A percentile compares a stretch with the other conserved stretches of the same genome.
Evolutionary conservation across 108 stramenopile genomes (phyloP).

Genomic region (Cyclotella kingstonii): DNA sequence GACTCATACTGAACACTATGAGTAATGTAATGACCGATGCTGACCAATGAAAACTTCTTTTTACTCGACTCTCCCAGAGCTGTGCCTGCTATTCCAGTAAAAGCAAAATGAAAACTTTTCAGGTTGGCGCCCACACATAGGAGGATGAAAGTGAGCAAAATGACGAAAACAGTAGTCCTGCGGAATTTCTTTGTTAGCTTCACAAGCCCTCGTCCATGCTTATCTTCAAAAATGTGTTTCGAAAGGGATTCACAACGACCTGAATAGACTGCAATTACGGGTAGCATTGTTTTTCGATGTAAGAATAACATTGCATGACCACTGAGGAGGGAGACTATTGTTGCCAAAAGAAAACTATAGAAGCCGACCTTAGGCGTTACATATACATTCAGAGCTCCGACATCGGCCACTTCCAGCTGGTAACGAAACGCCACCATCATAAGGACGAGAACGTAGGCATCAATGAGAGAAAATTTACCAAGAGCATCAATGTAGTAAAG

Average conservation of each 20-base stretch:
- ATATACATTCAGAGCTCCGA: conserved; percentile 59
- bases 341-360: conserved; percentile 85
- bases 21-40: conserved; percentile 70
- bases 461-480: conserved; percentile 90
- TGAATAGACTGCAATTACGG: conserved; percentile 36
- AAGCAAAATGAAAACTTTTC: conserved; percentile 79
- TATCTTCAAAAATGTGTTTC: conserved; percentile 37
- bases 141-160: conserved; percentile 32
- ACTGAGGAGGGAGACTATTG: conserved; percentile 72
- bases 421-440: conserved; percentile 92
- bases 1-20: conserved; percentile 56
- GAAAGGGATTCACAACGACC: conserved; percentile 40
- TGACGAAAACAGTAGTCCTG: conserved; percentile 20
- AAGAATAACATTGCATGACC: conserved; percentile 78
- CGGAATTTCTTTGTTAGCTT: conserved; percentile 35
- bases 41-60: conserved; percentile 66
- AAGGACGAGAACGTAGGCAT: conserved; percentile 87
- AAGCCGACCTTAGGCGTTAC: conserved; percentile 79
- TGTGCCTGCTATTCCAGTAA: conserved; percentile 81
- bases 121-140: conserved; percentile 49
- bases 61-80: conserved; percentile 59
- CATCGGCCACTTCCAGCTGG: conserved; percentile 57
- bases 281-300: conserved; percentile 64
- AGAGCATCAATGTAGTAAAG: conserved; percentile 80
- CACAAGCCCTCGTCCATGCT: conserved; percentile 44